Conservation (phyloP, 2,329 filamentous ascomycete species). For the Penicillium hesseltinei region DNA sequence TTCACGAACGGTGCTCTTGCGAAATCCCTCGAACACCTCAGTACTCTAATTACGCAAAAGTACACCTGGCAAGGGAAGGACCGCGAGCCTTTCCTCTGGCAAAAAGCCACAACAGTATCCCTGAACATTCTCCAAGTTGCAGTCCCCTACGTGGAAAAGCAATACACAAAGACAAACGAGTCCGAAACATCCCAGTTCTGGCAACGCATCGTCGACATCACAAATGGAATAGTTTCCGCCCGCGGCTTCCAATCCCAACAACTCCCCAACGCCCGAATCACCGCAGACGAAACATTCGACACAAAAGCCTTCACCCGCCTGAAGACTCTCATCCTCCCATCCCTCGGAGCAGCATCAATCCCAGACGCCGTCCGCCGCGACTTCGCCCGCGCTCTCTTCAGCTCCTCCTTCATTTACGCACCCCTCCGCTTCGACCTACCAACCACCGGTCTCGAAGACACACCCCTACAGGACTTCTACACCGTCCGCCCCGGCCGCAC, state of each 20-base stretch:
- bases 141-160: slow-evolving; percentile 58
- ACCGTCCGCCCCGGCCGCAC: slow-evolving; percentile 69
- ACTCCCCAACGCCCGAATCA: slow-evolving; percentile 48
- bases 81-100: slow-evolving; percentile 73
- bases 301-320: slow-evolving; percentile 70
- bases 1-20: slow-evolving; percentile 67
- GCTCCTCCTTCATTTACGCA: slow-evolving; percentile 75
- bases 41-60: slow-evolving; percentile 71
- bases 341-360: slow-evolving; percentile 65
- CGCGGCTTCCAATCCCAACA: slow-evolving; percentile 52
- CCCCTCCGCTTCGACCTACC: slow-evolving; percentile 63
- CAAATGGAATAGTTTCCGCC: slow-evolving; percentile 67
- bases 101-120: slow-evolving; percentile 69
- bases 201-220: slow-evolving; percentile 64
- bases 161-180: slow-evolving; percentile 29
- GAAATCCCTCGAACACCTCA: slow-evolving; percentile 64
- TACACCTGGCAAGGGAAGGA: slow-evolving; percentile 74
- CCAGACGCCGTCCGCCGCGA: slow-evolving; percentile 64
- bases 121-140: slow-evolving; percentile 67
- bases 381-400: slow-evolving; percentile 76
- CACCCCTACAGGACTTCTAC: slow-evolving; percentile 62
- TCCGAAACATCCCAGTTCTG: slow-evolving; percentile 62
- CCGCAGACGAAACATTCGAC: slow-evolving; percentile 76
- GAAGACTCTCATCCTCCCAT: slow-evolving; percentile 66
- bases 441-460: slow-evolving; percentile 40